Conservation (phyloP, 2,329 filamentous ascomycete species). For the Paraphaeosphaeria minitans region DNA sequence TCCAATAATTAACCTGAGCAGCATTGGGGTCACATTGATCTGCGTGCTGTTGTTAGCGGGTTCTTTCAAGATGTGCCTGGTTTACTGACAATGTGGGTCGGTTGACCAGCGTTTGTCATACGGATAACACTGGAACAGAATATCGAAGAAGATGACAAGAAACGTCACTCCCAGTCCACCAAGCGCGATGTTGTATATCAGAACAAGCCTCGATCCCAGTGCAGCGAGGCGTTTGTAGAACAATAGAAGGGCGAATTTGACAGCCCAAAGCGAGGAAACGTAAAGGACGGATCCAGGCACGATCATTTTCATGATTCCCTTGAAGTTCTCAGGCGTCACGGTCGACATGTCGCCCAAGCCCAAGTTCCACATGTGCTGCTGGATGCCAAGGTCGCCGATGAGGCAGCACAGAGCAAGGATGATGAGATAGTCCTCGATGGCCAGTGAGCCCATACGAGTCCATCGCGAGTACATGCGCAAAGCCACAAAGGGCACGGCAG, state of each 20-base stretch:
- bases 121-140: conserved; percentile 49
- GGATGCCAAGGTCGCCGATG: conserved; percentile 39
- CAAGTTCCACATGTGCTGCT: conserved; percentile 44
- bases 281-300: conserved; percentile 50
- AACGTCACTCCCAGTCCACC: conserved; percentile 38
- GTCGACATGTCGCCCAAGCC: conserved; percentile 30
- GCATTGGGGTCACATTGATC: conserved; percentile 29
- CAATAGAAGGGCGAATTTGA: conserved; percentile 50
- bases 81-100: conserved; percentile 23
- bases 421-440: conserved; percentile 41
- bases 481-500: conserved; percentile 33
- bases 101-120: conserved; percentile 35
- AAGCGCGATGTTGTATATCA: conserved; percentile 46
- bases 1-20: conserved; percentile 28
- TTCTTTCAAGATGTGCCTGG: not conserved
- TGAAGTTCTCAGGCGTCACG: conserved; percentile 23
- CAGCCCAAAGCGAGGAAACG: conserved; percentile 49
- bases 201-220: conserved; percentile 43
- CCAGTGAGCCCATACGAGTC: conserved; percentile 32
- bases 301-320: conserved; percentile 43
- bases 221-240: conserved; percentile 51
- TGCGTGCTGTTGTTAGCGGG: conserved; percentile 14
- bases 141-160: conserved; percentile 47
- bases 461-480: conserved; percentile 37
- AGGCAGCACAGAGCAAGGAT: conserved; percentile 38